Conservation (phyloP, 106 monocot genomes). For the Gastrodia elata region DNA sequence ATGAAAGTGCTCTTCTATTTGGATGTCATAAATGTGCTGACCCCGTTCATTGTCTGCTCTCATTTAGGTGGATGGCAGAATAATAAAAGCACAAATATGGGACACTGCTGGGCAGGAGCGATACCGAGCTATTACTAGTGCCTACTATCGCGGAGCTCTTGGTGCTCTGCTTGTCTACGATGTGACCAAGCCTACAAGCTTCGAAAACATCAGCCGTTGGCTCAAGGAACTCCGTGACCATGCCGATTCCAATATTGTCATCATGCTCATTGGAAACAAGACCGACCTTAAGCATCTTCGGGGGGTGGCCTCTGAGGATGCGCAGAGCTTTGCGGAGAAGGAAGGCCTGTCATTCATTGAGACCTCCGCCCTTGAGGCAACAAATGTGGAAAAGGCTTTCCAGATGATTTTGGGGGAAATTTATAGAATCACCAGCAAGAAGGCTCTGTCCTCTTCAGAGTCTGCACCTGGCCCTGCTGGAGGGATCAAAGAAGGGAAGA, state of each 20-base stretch:
- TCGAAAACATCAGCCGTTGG: conserved; percentile 42
- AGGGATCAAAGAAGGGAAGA: conserved; percentile 13
- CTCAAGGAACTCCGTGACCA: conserved; percentile 50
- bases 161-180: conserved; percentile 27
- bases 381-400: conserved; percentile 6
- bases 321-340: conserved; percentile 36
- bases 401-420: conserved; percentile 6
- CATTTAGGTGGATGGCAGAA: conserved; percentile 14
- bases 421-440: conserved; percentile 12
- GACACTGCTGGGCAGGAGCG: conserved; percentile 30
- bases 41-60: neutral
- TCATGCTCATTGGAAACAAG: conserved; percentile 54
- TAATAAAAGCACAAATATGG: conserved; percentile 32
- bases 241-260: conserved; percentile 39
- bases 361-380: conserved; percentile 22
- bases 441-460: neutral
- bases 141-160: conserved; percentile 27
- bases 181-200: conserved; percentile 26
- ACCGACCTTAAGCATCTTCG: conserved; percentile 44
- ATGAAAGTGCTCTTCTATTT: neutral
- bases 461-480: neutral
- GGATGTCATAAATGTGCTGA: neutral
- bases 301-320: conserved; percentile 36
- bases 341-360: conserved; percentile 49
- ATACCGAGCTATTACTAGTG: conserved; percentile 26